Evolutionary conservation across 1,284 basidiomycete genomes (phyloP), one percentile per base, ranked within the genome.

Genomic region (Fomitopsis pinicola): DNA sequence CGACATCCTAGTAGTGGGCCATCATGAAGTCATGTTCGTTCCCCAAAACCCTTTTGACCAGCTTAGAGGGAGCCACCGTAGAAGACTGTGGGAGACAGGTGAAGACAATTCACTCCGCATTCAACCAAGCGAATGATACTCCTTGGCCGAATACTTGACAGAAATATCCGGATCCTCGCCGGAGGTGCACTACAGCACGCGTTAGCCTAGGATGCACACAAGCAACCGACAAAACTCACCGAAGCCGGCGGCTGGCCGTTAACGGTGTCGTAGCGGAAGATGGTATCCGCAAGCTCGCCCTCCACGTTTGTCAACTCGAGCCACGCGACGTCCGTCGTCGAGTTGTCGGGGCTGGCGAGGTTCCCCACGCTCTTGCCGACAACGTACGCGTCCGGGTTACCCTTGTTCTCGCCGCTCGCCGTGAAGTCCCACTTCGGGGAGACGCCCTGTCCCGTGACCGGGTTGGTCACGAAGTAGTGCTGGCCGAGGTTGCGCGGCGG

Each of bases 371-470:
- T 81, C 40, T 76, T 76, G 30, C 68, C 84, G 38, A 84, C 68
- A 19, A 85, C 75, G 67, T 79, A 84, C 22, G 82, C 83, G 58
- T 79, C 68, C 2, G 75, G 52, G 59, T 81, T 78, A 12, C 82
- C 81, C 59, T 67, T 52, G 59, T 72, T 71, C 36, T 61, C 59
- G n/a, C 71, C 68, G 17, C 74, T 73, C 9, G 75, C 74, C 17
- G 78, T 78, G 72, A 84, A 84, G 73, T 87, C 84, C 80, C 84
- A 87, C 64, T 81, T 80, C 12, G 85, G 83, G 60, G 72, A 77
- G 46, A 82, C 59, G 19, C 80, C 79, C n/a, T 70, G 61, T 19
- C 78, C 80, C 2, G 77, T 75, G 52, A 72, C 64, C 5, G 80
- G 78, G 66, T 80, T 81, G 12, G 74, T 56, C 28, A 82, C 72